Conservation (phyloP, 148 eudicot genomes). For the Chenopodium suecicum region DNA sequence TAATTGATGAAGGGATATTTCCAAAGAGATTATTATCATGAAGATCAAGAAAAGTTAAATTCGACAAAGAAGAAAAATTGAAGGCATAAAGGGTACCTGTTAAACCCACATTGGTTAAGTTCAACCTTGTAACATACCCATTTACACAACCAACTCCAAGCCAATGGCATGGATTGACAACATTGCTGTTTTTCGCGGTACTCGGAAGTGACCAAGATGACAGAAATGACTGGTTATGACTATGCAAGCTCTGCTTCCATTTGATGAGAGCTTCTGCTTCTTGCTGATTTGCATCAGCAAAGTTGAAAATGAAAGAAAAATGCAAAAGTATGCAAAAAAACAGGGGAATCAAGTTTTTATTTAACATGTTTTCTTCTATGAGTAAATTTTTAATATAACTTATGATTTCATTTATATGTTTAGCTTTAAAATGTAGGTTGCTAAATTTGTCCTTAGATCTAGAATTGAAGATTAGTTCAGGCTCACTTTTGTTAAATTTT, state of each 20-base stretch:
- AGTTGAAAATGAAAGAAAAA: conserved; percentile 8
- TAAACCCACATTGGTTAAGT: conserved; percentile 39
- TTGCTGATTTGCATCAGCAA: conserved; percentile 24
- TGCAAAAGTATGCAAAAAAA: not conserved
- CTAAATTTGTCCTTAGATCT: not conserved
- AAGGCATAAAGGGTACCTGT: conserved; percentile 32
- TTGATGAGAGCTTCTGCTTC: conserved; percentile 40
- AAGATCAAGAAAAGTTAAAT: conserved; percentile 36
- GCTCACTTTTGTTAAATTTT: not conserved
- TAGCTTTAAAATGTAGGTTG: not conserved
- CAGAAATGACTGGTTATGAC: conserved; percentile 26
- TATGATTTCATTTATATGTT: not conserved
- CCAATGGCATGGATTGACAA: conserved; percentile 37
- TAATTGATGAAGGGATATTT: conserved; percentile 28
- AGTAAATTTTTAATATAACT: not conserved
- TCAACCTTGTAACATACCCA: conserved; percentile 32
- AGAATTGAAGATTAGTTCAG: not conserved
- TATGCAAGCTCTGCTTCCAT: conserved; percentile 44
- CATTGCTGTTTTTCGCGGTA: not conserved
- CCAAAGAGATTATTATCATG: conserved; percentile 42
- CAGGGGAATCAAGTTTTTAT: conserved; percentile 9
- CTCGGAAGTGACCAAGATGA: conserved; percentile 38
- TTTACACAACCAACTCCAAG: conserved; percentile 42
- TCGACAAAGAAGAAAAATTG: conserved; percentile 35
- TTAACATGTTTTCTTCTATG: not conserved